Evolutionary conservation across 495 filamentous ascomycete genomes (phyloP).

Genomic region (Penicillium mononematosum): DNA sequence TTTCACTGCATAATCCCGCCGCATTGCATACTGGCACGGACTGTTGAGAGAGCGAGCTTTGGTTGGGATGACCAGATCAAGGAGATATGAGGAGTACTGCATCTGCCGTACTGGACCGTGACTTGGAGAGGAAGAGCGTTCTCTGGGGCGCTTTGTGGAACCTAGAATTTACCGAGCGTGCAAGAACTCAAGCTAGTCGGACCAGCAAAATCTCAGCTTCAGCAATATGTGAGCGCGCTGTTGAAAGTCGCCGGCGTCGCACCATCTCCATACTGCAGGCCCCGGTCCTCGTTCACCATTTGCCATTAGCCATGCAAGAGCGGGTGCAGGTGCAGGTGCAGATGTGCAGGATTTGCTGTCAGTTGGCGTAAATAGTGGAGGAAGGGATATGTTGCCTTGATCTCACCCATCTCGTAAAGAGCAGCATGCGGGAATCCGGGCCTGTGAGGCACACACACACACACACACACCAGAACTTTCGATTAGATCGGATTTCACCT

Average conservation of each 20-base stretch:
- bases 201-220: neutral
- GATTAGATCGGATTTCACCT: neutral
- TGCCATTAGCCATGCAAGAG: neutral
- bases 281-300: neutral
- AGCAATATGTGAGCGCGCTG: neutral
- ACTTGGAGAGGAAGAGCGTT: neutral
- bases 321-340: neutral
- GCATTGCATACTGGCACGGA: neutral
- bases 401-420: neutral
- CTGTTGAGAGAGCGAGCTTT: neutral
- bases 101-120: neutral
- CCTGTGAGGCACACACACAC: neutral
- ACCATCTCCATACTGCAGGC: conserved; percentile 2
- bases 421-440: neutral
- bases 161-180: neutral
- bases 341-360: neutral
- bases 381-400: neutral
- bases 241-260: neutral
- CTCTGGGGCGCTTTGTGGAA: neutral
- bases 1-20: neutral
- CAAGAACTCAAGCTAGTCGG: neutral
- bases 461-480: neutral
- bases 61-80: neutral
- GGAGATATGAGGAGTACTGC: neutral
- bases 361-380: neutral